These are phyloP conservation scores for Blumeria graminis DNA, from an alignment of 2,329 filamentous ascomycete genomes.

Conservation along the genomic window DNA sequence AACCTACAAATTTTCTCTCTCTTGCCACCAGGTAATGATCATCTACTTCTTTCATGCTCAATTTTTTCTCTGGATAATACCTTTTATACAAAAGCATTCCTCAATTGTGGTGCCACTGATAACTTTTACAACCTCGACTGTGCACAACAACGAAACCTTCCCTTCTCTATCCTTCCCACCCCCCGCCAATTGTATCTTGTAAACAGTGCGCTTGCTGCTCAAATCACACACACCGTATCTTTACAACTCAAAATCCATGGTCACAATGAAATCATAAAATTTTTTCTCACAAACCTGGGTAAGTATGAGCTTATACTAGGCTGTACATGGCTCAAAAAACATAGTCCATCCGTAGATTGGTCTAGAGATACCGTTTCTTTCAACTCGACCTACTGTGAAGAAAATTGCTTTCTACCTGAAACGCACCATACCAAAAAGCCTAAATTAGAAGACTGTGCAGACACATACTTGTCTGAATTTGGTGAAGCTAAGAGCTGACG, in stretches of 20 bases:
- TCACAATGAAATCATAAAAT: background rate
- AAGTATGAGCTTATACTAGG: background rate
- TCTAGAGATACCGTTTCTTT: background rate
- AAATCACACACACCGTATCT: background rate
- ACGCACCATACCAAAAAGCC: background rate
- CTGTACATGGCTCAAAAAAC: background rate
- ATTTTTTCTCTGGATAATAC: background rate
- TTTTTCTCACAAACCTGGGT: background rate
- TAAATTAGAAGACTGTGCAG: background rate
- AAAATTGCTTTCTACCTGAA: background rate
- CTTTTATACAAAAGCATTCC: background rate
- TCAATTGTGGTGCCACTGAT: background rate
- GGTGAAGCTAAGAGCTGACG: background rate
- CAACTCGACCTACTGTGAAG: background rate
- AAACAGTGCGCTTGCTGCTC: background rate
- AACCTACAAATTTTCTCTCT: background rate
- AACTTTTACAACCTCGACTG: background rate
- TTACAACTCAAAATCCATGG: background rate
- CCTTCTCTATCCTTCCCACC: background rate
- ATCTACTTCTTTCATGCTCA: background rate
- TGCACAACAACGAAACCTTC: background rate
- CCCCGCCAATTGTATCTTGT: background rate
- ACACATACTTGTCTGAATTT: background rate
- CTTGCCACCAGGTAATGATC: background rate
- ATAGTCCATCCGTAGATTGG: background rate